Percentiles rank a stretch among this genome's conserved stretches.
Conservation (phyloP, 306 rosid genomes). For the Sindora glabra region DNA sequence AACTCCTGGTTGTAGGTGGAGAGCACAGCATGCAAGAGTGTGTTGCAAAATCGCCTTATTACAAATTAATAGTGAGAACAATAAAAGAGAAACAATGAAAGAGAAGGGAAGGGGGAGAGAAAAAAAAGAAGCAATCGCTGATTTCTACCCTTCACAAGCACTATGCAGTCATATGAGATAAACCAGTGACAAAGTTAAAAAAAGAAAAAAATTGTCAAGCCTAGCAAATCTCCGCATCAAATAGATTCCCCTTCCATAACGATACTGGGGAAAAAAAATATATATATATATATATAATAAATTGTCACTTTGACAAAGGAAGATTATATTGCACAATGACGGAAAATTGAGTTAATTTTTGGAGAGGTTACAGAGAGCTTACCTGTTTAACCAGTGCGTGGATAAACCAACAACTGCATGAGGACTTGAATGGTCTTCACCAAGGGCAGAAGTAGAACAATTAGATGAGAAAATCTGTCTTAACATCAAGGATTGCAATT, state of each 20-base stretch:
- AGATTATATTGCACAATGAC: not conserved
- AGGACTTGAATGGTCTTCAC: constrained; percentile 52
- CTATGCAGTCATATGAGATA: not conserved
- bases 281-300: too few relatives aligned
- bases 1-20: too few relatives aligned
- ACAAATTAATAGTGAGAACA: too few relatives aligned
- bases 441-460: constrained; percentile 48
- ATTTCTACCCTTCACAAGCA: not conserved
- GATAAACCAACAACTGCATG: constrained; percentile 57
- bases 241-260: too few relatives aligned
- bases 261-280: not conserved
- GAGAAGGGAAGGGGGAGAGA: too few relatives aligned
- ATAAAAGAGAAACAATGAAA: too few relatives aligned
- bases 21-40: too few relatives aligned
- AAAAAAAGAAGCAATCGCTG: too few relatives aligned
- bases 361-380: constrained; percentile 6
- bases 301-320: not conserved
- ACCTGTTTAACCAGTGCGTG: constrained; percentile 77
- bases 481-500: constrained; percentile 42
- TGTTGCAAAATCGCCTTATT: too few relatives aligned
- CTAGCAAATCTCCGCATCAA: too few relatives aligned
- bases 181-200: too few relatives aligned
- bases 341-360: not conserved
- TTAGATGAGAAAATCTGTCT: constrained; percentile 56
- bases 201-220: too few relatives aligned